Evolutionary conservation across 768 basidiomycete genomes (phyloP).

Genomic region (Amanita subjunquillea): DNA sequence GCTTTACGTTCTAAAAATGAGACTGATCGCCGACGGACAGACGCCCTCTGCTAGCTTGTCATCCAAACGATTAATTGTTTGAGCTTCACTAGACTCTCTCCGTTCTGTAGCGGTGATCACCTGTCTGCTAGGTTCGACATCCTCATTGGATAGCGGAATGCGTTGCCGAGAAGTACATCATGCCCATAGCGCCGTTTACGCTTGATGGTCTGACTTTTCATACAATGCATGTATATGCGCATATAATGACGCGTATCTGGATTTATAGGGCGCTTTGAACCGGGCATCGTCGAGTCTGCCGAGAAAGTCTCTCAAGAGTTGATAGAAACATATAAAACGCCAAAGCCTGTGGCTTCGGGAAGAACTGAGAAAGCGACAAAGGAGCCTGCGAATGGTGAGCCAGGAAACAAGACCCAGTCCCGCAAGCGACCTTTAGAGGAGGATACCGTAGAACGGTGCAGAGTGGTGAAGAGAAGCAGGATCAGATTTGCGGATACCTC

Average conservation of each 20-base stretch:
- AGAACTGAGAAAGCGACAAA: not conserved
- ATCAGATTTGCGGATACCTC: not conserved
- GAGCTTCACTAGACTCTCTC: not conserved
- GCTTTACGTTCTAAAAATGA: not conserved
- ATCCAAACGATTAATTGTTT: slow-evolving; percentile 2
- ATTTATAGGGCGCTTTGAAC: not conserved
- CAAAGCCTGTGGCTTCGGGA: not conserved
- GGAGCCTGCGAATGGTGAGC: not conserved
- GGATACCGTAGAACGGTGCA: not conserved
- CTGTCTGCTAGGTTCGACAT: slow-evolving; percentile 21
- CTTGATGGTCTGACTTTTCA: slow-evolving; percentile 20
- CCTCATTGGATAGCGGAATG: slow-evolving; percentile 26
- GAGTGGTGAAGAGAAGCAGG: not conserved
- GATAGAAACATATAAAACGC: not conserved
- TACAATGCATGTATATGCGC: not conserved
- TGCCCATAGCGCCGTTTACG: slow-evolving; percentile 27
- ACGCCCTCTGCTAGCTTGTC: slow-evolving; percentile 1
- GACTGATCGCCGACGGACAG: not conserved
- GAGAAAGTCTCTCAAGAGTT: not conserved
- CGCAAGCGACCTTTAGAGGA: not conserved
- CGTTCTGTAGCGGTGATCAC: not conserved
- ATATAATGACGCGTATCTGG: not conserved
- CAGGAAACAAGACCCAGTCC: not conserved
- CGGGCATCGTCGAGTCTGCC: not conserved
- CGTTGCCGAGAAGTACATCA: slow-evolving; percentile 19